These are phyloP conservation scores for Biancaea sappan DNA, from an alignment of 306 rosid species.

Conservation along the genomic window DNA sequence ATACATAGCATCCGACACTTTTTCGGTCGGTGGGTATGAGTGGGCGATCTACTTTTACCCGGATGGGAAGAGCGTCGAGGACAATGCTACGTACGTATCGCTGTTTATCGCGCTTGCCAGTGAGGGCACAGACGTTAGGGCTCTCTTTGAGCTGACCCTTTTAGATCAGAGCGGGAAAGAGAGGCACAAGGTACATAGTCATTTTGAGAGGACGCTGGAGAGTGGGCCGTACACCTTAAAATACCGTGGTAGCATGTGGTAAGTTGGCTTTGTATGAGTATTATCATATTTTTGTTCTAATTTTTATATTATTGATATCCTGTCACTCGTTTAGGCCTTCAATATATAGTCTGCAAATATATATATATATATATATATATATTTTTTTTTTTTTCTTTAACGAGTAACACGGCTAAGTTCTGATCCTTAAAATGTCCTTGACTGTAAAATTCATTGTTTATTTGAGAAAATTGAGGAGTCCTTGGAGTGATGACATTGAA, in stretches of 20 bases:
- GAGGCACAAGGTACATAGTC: conserved; percentile 68
- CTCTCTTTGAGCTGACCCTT: conserved; percentile 59
- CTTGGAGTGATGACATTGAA: neutral
- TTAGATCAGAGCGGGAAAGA: conserved; percentile 68
- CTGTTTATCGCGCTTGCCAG: conserved; percentile 63
- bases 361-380: too few relatives aligned
- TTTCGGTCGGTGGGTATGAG: conserved; percentile 62
- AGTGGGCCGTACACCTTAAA: conserved; percentile 66
- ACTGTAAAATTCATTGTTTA: neutral
- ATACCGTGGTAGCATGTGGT: conserved; percentile 75
- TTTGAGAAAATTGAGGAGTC: neutral
- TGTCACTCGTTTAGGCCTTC: neutral
- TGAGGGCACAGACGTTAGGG: conserved; percentile 63
- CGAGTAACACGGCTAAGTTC: neutral
- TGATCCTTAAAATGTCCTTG: neutral
- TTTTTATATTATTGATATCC: neutral
- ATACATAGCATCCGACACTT: conserved; percentile 56
- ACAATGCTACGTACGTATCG: conserved; percentile 57
- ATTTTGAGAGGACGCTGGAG: conserved; percentile 59
- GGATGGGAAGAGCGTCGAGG: conserved; percentile 65
- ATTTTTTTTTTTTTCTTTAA: neutral
- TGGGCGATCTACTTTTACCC: conserved; percentile 72
- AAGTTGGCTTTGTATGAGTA: conserved; percentile 7
- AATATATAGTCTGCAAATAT: neutral
- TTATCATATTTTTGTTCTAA: neutral